Conservation (phyloP, 176 grass and related monocot genomes). For the Musa beccarii region DNA sequence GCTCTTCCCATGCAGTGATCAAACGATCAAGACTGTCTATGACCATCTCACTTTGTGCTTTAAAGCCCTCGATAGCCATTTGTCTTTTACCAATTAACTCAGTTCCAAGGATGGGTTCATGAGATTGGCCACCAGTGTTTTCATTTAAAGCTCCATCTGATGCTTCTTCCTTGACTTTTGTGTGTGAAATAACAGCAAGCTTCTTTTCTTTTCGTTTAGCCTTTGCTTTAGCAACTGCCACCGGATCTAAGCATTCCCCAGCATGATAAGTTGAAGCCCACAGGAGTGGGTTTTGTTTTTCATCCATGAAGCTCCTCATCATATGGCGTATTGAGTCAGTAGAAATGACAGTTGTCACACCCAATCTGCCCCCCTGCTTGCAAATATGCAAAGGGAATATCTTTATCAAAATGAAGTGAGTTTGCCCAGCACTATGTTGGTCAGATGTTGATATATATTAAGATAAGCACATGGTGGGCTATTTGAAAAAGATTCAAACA, state of each 20-base stretch:
- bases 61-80: constrained; percentile 91
- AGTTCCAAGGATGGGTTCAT: constrained; percentile 30
- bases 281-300: constrained; percentile 77
- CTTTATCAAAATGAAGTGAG: constrained; percentile 8
- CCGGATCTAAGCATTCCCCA: constrained; percentile 70
- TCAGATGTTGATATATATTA: background rate
- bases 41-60: constrained; percentile 95
- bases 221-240: constrained; percentile 73
- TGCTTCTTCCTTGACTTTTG: constrained; percentile 26
- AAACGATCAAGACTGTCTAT: constrained; percentile 90
- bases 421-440: background rate
- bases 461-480: background rate
- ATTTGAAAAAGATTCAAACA: background rate
- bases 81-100: constrained; percentile 64
- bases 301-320: constrained; percentile 87
- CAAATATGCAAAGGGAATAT: constrained; percentile 14
- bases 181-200: constrained; percentile 32
- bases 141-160: constrained; percentile 32
- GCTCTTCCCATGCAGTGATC: constrained; percentile 90
- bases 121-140: constrained; percentile 28
- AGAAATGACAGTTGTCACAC: constrained; percentile 82
- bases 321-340: constrained; percentile 96
- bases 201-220: constrained; percentile 77
- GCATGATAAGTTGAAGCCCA: constrained; percentile 98
- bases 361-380: constrained; percentile 67